These are phyloP conservation scores for Gautieria morchelliformis DNA, from an alignment of 768 basidiomycete species.

Conservation along the genomic window DNA sequence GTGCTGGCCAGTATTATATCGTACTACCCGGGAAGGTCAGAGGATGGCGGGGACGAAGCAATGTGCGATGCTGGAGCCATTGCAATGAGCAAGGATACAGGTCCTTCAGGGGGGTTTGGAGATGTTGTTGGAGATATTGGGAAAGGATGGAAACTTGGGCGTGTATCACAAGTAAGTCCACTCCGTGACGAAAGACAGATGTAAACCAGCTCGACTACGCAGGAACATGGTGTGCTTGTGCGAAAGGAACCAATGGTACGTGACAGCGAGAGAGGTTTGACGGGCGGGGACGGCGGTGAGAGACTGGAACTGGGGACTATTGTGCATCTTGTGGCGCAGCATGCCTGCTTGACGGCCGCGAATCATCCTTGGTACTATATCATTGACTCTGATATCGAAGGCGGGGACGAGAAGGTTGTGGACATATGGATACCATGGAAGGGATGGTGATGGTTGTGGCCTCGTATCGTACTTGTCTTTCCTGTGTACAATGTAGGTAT, in stretches of 20 bases:
- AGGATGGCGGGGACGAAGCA: constrained; percentile 56
- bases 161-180: constrained; percentile 40
- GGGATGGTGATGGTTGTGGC: constrained; percentile 50
- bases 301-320: constrained; percentile 46
- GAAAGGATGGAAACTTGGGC: constrained; percentile 51
- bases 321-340: constrained; percentile 72
- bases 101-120: constrained; percentile 62
- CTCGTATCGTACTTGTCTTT: not conserved
- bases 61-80: constrained; percentile 78
- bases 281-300: constrained; percentile 15
- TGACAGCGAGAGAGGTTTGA: constrained; percentile 1
- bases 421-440: constrained; percentile 91
- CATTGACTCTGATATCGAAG: constrained; percentile 51
- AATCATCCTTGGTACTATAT: constrained; percentile 79
- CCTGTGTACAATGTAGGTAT: not conserved
- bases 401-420: constrained; percentile 42
- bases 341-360: constrained; percentile 77
- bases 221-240: constrained; percentile 67
- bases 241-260: constrained; percentile 15
- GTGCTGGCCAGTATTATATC: constrained; percentile 70
- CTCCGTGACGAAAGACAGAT: constrained; percentile 18
- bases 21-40: constrained; percentile 64
- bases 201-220: constrained; percentile 12
- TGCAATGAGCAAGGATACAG: constrained; percentile 82
- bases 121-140: constrained; percentile 42